Percentiles rank a stretch among this genome's conserved stretches.
These are phyloP conservation scores for Aspergillus mulundensis DNA, from an alignment of 495 filamentous ascomycete species.

Conservation along the genomic window DNA sequence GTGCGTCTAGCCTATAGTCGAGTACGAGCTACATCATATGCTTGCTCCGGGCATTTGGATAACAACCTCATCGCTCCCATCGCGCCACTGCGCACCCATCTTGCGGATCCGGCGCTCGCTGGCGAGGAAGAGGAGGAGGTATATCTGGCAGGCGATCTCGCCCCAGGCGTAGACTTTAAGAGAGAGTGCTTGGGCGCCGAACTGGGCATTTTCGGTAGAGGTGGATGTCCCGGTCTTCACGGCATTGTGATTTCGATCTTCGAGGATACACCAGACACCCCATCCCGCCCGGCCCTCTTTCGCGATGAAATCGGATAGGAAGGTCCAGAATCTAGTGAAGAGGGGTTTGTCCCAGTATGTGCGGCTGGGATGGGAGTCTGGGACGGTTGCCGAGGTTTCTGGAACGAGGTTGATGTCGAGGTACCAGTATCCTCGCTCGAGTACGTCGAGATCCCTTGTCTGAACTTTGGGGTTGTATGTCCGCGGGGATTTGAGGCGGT, in stretches of 20 bases:
- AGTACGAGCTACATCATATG: too few species aligned
- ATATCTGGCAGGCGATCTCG: slow-evolving; percentile 56
- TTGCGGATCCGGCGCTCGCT: slow-evolving; percentile 53
- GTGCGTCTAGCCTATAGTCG: too few species aligned
- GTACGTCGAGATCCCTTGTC: slow-evolving; percentile 44
- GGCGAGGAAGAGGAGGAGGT: slow-evolving; percentile 59
- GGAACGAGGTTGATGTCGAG: slow-evolving; percentile 40
- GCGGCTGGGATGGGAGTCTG: neutral
- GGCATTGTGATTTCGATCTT: slow-evolving; percentile 26
- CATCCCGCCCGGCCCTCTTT: slow-evolving; percentile 59
- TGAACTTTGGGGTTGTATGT: slow-evolving; percentile 51
- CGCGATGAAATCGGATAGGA: slow-evolving; percentile 54
- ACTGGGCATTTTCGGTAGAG: too few species aligned
- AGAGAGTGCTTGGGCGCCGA: slow-evolving; percentile 17
- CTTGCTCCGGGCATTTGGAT: slow-evolving; percentile 35
- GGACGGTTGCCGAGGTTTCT: neutral
- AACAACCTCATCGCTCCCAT: slow-evolving; percentile 47
- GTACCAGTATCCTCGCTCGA: slow-evolving; percentile 69
- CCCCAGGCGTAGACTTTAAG: slow-evolving; percentile 68
- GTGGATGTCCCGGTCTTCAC: too few species aligned
- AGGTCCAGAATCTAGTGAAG: slow-evolving; percentile 55
- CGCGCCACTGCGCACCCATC: slow-evolving; percentile 56
- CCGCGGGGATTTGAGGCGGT: slow-evolving; percentile 44
- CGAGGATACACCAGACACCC: slow-evolving; percentile 56
- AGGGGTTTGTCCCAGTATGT: slow-evolving; percentile 23